Base-by-base conservation (phyloP, 371 early-diverging fungal species). In the Encephalitozoon romaleae region DNA sequence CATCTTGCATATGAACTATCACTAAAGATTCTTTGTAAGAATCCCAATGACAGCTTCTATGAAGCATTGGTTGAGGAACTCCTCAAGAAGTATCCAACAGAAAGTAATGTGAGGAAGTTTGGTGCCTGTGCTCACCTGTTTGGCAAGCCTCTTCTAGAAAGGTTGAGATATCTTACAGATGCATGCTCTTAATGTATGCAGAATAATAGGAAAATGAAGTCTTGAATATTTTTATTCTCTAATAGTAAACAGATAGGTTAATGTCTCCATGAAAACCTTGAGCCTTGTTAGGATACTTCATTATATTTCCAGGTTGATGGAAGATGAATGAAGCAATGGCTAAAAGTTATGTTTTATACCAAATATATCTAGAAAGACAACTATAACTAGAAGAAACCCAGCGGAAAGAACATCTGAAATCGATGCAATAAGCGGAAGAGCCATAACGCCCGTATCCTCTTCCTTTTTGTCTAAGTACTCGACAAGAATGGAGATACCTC, bases 361-460 rank as follows among this genome's bases (percentile, higher is more conserved):
- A 47, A 47, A 47, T 15, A 18, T 5, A 8, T 47, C 49, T 38
- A 59, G 59, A 30, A 67, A 41, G 30, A 28, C n/a, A 34, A 49
- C 30, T 67, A 76, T 15, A 11, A 67, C 12, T 8, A 78, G 15
- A 25, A 78, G 39, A 18, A 69, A 67, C 0, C 43, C 21, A 34
- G 65, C 47, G 18, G 70, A 66, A 21, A 73, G 54, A 43, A 78
- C 32, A 70, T 81, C 82, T 30, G 76, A 67, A 1, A 67, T 8
- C 18, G 74, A 55, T 47, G 82, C 64, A 23, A 81, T 59, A 12
- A 81, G 43, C n/a, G 82, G 82, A 39, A 81, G 30, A 21, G 82
- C 41, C 26, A 73, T 9, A 4, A 77, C 72, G 45, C 78, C 71
- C 9, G 72, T 39, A 26, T 73, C 67, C 32, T 71, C 67, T 26